These are phyloP conservation scores for Boletus bicolor DNA, from an alignment of 768 basidiomycete species.

Conservation along the genomic window DNA sequence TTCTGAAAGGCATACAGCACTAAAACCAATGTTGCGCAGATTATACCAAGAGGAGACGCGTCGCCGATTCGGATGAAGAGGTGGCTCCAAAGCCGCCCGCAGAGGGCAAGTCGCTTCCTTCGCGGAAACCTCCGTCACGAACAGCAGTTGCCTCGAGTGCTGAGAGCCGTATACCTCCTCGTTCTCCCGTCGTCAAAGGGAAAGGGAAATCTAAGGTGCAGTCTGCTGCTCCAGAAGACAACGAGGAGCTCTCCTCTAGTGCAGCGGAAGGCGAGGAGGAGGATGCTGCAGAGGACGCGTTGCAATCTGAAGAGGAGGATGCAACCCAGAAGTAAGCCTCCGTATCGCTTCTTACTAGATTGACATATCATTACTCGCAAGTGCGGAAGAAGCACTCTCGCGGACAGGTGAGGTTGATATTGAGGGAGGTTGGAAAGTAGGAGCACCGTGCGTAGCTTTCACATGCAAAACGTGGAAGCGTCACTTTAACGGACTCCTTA, in stretches of 20 bases:
- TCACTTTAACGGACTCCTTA: conserved; percentile 28
- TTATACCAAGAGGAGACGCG: conserved; percentile 49
- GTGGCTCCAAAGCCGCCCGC: neutral
- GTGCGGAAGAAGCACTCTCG: conserved; percentile 67
- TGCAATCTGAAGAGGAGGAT: conserved; percentile 44
- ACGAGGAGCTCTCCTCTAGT: conserved; percentile 32
- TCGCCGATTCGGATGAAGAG: conserved; percentile 50
- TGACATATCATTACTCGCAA: conserved; percentile 22
- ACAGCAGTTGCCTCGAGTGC: neutral
- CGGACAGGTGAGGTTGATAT: conserved; percentile 70
- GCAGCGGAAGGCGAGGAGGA: conserved; percentile 42
- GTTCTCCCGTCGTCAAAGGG: conserved; percentile 4
- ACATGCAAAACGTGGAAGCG: neutral
- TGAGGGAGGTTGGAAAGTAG: conserved; percentile 78
- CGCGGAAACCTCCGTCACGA: neutral
- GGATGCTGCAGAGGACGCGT: conserved; percentile 37
- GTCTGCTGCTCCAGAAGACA: conserved; percentile 25
- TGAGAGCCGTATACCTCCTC: neutral
- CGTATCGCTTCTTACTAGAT: neutral
- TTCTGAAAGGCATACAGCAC: neutral
- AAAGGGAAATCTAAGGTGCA: conserved; percentile 22
- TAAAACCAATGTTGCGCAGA: conserved; percentile 16
- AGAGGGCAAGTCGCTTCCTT: neutral
- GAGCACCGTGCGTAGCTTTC: conserved; percentile 65
- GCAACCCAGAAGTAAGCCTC: conserved; percentile 62